These are phyloP conservation scores for Tuber umbilicatum DNA, from an alignment of 495 filamentous ascomycete genomes.

Conservation along the genomic window DNA sequence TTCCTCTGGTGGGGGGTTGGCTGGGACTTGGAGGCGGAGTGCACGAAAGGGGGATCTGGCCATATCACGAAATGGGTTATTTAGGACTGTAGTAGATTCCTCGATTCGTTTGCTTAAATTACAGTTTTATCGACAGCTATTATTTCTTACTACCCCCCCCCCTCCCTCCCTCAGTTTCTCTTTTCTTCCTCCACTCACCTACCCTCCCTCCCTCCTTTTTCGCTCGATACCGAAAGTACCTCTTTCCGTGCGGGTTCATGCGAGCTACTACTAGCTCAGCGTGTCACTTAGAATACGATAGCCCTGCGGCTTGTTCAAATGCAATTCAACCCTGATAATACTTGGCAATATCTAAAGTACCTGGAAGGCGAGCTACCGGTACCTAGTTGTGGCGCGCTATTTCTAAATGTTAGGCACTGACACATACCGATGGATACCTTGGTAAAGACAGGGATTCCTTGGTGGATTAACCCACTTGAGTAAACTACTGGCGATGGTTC, in stretches of 20 bases:
- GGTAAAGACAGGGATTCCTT: too few species aligned
- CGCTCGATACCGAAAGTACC: neutral
- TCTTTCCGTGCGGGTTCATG: neutral
- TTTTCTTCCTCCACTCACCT: slow-evolving; percentile 16
- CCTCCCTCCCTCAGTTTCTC: slow-evolving; percentile 19
- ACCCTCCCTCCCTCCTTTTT: neutral
- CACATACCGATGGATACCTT: too few species aligned
- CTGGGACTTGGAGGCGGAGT: slow-evolving; percentile 7
- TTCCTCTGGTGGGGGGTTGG: slow-evolving; percentile 13
- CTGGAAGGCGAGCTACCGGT: neutral
- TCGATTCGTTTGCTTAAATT: slow-evolving; percentile 14
- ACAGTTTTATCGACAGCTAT: slow-evolving; percentile 6
- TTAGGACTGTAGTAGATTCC: slow-evolving; percentile 32
- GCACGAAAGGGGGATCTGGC: slow-evolving; percentile 17
- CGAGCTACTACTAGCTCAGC: neutral
- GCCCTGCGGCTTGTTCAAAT: neutral
- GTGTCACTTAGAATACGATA: neutral
- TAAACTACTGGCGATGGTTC: too few species aligned
- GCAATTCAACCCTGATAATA: neutral
- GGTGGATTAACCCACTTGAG: too few species aligned
- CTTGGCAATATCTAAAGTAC: neutral
- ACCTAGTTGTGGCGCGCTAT: too few species aligned
- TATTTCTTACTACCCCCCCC: slow-evolving; percentile 38
- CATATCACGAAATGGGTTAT: slow-evolving; percentile 10
- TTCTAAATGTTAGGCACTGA: too few species aligned